These are phyloP conservation scores for Picochlorum costavermella DNA, from an alignment of 139 green algal species.

Conservation along the genomic window DNA sequence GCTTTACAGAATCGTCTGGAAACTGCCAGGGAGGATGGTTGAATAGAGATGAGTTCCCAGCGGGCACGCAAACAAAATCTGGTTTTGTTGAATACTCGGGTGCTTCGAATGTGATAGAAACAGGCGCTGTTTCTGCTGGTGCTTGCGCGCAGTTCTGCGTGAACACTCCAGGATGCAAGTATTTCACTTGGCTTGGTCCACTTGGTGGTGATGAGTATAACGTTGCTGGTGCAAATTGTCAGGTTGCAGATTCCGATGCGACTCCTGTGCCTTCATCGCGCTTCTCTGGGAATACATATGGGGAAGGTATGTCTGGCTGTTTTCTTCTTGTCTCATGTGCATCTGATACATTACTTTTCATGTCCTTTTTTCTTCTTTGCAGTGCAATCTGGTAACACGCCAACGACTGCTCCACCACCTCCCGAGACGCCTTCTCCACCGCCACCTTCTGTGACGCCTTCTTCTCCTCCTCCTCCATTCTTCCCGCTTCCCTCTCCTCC, in stretches of 20 bases:
- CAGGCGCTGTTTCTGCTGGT: not conserved
- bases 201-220: not conserved
- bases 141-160: not conserved
- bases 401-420: not conserved
- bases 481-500: not conserved
- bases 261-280: not conserved
- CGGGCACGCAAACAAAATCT: not conserved
- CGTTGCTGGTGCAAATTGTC: not conserved
- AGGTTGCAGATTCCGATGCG: not conserved
- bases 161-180: not conserved
- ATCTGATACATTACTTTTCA: not conserved
- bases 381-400: not conserved
- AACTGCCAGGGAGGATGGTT: not conserved
- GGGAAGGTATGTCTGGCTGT: not conserved
- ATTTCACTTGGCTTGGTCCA: constrained; percentile 2
- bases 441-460: not conserved
- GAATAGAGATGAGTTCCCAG: not conserved
- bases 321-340: not conserved
- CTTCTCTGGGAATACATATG: not conserved
- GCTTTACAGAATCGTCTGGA: not conserved
- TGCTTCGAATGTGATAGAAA: not conserved
- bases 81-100: not conserved
- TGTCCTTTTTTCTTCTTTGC: not conserved
- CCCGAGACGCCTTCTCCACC: not conserved
- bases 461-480: not conserved